Evolutionary conservation across 129 eudicot species (phyloP).

Genomic region (Apium graveolens): DNA sequence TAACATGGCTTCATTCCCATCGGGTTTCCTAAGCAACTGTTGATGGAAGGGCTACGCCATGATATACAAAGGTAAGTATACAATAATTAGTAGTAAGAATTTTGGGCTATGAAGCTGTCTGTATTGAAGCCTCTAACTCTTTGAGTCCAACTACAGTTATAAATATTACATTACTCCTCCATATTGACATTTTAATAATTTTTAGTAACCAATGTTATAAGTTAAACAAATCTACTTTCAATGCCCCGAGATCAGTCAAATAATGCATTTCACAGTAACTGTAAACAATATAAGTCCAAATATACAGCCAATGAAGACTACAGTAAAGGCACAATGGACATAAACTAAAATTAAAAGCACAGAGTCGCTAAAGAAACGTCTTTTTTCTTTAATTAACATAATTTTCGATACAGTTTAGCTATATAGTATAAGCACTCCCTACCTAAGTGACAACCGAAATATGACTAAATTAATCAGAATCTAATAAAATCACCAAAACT

Average conservation of each 20-base stretch:
- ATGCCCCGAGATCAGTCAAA: background rate
- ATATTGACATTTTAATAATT: too few species aligned
- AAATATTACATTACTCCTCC: background rate
- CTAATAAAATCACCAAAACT: background rate
- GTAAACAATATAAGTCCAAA: background rate
- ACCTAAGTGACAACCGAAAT: background rate
- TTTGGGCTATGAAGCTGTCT: background rate
- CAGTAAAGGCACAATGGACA: background rate
- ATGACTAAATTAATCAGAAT: background rate
- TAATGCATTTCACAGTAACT: background rate
- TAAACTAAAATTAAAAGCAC: background rate
- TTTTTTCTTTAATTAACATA: background rate
- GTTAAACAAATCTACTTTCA: background rate
- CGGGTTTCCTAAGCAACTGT: constrained; percentile 71
- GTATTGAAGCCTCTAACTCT: background rate
- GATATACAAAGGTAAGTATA: background rate
- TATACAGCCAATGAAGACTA: background rate
- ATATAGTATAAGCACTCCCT: background rate
- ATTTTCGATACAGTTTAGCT: background rate
- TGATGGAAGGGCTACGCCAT: constrained; percentile 35
- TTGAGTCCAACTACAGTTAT: background rate
- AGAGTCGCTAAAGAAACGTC: background rate
- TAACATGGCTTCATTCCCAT: constrained; percentile 53
- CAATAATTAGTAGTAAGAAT: background rate
- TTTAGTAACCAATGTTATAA: too few species aligned